phyloP scores from a whole-genome alignment of 2,329 filamentous ascomycete genomes.

The Exophiala lecanii-corni region DNA sequence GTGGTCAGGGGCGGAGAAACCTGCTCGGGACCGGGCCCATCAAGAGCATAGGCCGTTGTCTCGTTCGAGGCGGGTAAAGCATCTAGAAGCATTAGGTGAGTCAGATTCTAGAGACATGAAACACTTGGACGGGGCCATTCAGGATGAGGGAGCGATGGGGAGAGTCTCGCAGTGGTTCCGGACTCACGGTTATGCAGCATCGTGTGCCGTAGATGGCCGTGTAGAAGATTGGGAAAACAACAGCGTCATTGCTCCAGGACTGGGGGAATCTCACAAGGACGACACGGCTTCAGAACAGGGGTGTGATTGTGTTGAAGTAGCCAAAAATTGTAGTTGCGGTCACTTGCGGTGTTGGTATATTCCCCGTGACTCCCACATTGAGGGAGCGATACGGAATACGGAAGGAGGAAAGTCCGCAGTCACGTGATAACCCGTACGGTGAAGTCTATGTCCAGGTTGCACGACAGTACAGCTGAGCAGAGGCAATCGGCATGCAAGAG shows the following conservation, averaged over 20 bases:
- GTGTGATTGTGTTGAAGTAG: too few relatives aligned
- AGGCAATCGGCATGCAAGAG: too few relatives aligned
- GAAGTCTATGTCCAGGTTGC: too few relatives aligned
- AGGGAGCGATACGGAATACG: too few relatives aligned
- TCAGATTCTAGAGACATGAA: slow-evolving; percentile 7
- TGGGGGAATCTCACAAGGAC: too few relatives aligned
- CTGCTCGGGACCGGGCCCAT: slow-evolving; percentile 23
- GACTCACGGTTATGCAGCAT: slow-evolving; percentile 26
- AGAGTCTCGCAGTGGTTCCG: slow-evolving; percentile 19
- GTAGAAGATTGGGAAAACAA: slow-evolving; percentile 8
- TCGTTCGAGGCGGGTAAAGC: slow-evolving; percentile 18
- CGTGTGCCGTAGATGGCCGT: slow-evolving; percentile 22
- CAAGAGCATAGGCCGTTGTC: slow-evolving; percentile 12
- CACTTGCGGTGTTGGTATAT: too few relatives aligned
- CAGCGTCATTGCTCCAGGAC: slow-evolving; percentile 18
- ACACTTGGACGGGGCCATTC: neutral
- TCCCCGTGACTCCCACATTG: too few relatives aligned
- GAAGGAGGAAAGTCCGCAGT: too few relatives aligned
- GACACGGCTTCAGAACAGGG: too few relatives aligned
- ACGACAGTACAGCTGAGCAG: too few relatives aligned
- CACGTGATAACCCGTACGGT: too few relatives aligned
- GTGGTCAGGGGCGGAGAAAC: slow-evolving; percentile 11
- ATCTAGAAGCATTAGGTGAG: slow-evolving; percentile 20
- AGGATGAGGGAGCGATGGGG: neutral
- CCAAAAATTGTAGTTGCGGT: too few relatives aligned